Evolutionary conservation across 805 yeast species (phyloP), one percentile per base, ranked within the genome.

Genomic region (Ogataea trehaloabstinens): DNA sequence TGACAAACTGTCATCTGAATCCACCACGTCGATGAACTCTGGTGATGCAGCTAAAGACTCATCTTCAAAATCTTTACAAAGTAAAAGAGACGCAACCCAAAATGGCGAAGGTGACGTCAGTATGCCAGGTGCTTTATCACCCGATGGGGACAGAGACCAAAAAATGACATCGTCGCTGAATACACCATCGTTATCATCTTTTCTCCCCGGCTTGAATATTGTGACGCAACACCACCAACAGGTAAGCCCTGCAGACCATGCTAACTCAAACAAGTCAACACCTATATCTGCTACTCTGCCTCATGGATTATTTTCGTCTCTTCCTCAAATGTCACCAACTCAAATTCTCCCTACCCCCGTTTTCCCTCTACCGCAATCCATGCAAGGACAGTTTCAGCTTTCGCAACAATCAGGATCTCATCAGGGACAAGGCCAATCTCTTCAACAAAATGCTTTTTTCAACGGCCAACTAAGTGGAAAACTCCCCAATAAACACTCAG

Each of bases 11-110:
- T 46, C 59, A 45, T 41, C 62, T 39, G 68, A 69, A 55, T 58
- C 74, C 51, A 68, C 74, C 36, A 51, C 66, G 19, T 70, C 78
- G 0, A 52, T 73, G 18, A 68, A 79, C 4, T 76, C 78, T 7
- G 30, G 13, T 7, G 11, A 8, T 8, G 25, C 25, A 8, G 25
- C 11, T 8, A 22, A 22, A 12, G 12, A 8, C 25, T 11, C n/a
- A 8, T 16, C 10, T 11, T 27, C 30, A 7, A n/a, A 7, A 8
- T 11, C 8, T n/a, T 7, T 7, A 15, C 30, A 27, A 15, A 7
- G 8, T 8, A 27, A 27, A n/a, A n/a, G 30, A 11, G 30, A 7
- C 7, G 27, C 32, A 12, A 19, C 10, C 15, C 17, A 13, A 11
- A 18, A 35, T 21, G 38, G 34, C 21, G 5, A 19, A 29, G 24